Conservation (phyloP, 805 yeast species). For the Saccharomycopsis schoenii region DNA sequence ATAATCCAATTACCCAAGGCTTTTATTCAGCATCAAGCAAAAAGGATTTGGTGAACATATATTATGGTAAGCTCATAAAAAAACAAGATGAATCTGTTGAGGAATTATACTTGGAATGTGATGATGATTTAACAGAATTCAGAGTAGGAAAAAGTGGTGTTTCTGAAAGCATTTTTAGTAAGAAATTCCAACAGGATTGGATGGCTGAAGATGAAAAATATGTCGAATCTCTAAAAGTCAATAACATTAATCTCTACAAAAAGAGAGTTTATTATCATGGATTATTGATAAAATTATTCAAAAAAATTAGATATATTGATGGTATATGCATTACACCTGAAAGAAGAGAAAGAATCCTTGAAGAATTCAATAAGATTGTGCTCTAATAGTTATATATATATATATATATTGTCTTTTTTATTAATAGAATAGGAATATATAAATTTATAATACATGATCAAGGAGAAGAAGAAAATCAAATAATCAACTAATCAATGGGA, state of each 20-base stretch:
- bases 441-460: no score
- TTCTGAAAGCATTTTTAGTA: conserved; percentile 9
- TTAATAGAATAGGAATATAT: not conserved
- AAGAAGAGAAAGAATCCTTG: conserved; percentile 6
- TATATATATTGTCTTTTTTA: not conserved
- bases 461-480: no score
- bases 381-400: not conserved
- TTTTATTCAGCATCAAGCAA: conserved; percentile 7
- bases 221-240: conserved; percentile 10
- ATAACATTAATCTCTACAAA: conserved; percentile 8
- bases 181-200: conserved; percentile 15
- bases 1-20: conserved; percentile 16
- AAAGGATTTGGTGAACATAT: conserved; percentile 5
- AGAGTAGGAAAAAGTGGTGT: not conserved
- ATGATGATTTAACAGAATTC: not conserved
- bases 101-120: conserved; percentile 12
- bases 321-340: conserved; percentile 11
- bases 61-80: conserved; percentile 5
- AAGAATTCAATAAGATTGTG: conserved; percentile 8
- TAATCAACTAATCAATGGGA: not conserved
- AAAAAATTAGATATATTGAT: conserved; percentile 13
- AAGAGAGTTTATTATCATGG: conserved; percentile 17
- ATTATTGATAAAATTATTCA: conserved; percentile 11
- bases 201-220: conserved; percentile 7
- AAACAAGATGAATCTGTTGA: conserved; percentile 16